Percentiles rank a stretch among this genome's conserved stretches.
These are phyloP conservation scores for Lactifluus pinguis DNA, from an alignment of 768 basidiomycete genomes.

Conservation along the genomic window DNA sequence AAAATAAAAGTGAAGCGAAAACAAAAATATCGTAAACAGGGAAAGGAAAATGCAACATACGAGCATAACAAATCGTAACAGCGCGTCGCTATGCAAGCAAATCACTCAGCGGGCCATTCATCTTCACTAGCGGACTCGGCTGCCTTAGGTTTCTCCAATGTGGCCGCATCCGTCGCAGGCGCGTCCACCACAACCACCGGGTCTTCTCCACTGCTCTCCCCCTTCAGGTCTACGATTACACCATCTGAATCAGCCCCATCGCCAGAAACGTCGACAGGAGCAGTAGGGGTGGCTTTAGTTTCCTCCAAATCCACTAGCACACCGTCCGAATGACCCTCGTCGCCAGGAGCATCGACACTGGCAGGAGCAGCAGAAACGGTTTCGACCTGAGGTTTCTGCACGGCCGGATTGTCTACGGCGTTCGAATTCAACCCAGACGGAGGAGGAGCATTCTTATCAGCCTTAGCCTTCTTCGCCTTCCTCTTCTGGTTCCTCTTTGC, in stretches of 20 bases:
- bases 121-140: background rate
- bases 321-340: background rate
- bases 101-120: background rate
- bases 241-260: background rate
- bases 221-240: background rate
- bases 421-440: background rate
- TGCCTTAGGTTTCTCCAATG: background rate
- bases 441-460: slow-evolving; percentile 11
- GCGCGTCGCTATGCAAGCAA: background rate
- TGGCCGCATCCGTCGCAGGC: background rate
- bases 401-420: slow-evolving; percentile 3
- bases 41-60: background rate
- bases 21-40: background rate
- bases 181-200: background rate
- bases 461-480: slow-evolving; percentile 1
- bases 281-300: background rate
- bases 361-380: background rate
- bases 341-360: background rate
- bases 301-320: background rate
- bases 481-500: too few relatives aligned
- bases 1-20: background rate
- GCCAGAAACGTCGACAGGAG: background rate
- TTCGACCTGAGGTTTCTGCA: slow-evolving; percentile 3
- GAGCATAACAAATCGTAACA: background rate
- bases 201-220: slow-evolving; percentile 1